A percentile compares a stretch with the other conserved stretches of the same genome.
Evolutionary conservation across 371 early-diverging fungal genomes (phyloP).

Genomic region (Blyttiomyces sp.): DNA sequence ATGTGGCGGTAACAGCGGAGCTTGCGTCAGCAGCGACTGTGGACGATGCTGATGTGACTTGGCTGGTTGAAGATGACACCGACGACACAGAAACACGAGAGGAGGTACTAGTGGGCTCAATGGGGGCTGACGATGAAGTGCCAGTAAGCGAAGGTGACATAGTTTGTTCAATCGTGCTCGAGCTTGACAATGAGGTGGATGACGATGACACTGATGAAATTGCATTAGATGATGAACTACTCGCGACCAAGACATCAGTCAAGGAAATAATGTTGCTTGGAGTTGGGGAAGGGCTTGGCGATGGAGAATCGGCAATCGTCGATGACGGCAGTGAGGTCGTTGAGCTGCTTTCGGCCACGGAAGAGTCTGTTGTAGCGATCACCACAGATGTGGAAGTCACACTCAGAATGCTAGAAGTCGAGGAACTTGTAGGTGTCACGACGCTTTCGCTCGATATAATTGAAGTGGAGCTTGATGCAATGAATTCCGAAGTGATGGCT

Average conservation of each 20-base stretch:
- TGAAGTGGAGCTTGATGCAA: constrained; percentile 4
- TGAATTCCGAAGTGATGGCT: constrained; percentile 5
- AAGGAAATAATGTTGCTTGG: not conserved
- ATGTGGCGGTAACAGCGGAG: not conserved
- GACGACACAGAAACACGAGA: too few species aligned
- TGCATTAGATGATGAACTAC: not conserved
- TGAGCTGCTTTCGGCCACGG: not conserved
- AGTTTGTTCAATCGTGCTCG: too few species aligned
- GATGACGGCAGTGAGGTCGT: not conserved
- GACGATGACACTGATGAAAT: not conserved
- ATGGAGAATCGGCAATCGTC: not conserved
- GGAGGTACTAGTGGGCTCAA: too few species aligned
- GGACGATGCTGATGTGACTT: not conserved
- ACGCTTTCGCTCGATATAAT: constrained; percentile 12
- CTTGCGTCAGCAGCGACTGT: not conserved
- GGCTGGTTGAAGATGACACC: not conserved
- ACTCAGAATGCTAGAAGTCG: not conserved
- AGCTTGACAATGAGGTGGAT: not conserved
- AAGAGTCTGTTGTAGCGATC: not conserved
- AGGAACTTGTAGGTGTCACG: constrained; percentile 1
- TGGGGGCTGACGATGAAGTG: too few species aligned
- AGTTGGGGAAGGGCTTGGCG: not conserved
- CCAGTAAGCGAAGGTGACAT: too few species aligned
- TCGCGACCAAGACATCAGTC: not conserved
- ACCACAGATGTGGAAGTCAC: constrained; percentile 1